Conservation (phyloP, 78 protist genomes). For the Dictyostelium brefeldianum region DNA sequence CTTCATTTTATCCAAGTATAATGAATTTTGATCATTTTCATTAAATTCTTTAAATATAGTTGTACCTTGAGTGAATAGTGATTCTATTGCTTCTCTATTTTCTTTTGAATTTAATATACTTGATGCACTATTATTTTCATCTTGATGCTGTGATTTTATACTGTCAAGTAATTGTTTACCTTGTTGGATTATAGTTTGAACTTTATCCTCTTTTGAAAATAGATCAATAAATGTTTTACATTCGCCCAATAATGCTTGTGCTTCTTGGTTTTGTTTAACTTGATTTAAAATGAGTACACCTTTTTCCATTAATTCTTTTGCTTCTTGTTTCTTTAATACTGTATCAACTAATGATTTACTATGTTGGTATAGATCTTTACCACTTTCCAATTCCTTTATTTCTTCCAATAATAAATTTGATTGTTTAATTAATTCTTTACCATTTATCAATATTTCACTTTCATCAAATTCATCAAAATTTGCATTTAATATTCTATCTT, state of each 20-base stretch:
- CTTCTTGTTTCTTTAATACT: constrained; percentile 61
- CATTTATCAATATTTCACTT: constrained; percentile 18
- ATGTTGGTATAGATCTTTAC: constrained; percentile 44
- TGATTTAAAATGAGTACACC: constrained; percentile 36
- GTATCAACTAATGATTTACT: constrained; percentile 58
- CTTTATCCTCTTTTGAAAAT: constrained; percentile 49
- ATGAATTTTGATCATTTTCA: constrained; percentile 53
- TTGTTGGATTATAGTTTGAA: constrained; percentile 23
- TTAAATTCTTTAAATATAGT: constrained; percentile 29
- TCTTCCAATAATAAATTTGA: constrained; percentile 41
- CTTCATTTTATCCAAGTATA: constrained; percentile 66
- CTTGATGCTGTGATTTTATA: not conserved
- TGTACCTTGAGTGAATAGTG: constrained; percentile 42
- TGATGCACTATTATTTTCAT: not conserved
- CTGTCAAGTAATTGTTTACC: constrained; percentile 35
- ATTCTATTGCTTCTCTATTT: constrained; percentile 55
- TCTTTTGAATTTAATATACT: not conserved
- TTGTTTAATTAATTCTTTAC: constrained; percentile 63
- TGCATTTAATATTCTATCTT: constrained; percentile 12
- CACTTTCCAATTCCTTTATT: constrained; percentile 64
- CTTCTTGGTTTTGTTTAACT: constrained; percentile 44
- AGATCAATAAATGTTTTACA: constrained; percentile 14
- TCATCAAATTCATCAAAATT: constrained; percentile 37
- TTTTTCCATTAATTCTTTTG: constrained; percentile 66
- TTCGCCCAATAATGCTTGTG: constrained; percentile 23